These are phyloP conservation scores for Coemansia sp. DNA, from an alignment of 192 early-diverging fungal species.

Conservation along the genomic window DNA sequence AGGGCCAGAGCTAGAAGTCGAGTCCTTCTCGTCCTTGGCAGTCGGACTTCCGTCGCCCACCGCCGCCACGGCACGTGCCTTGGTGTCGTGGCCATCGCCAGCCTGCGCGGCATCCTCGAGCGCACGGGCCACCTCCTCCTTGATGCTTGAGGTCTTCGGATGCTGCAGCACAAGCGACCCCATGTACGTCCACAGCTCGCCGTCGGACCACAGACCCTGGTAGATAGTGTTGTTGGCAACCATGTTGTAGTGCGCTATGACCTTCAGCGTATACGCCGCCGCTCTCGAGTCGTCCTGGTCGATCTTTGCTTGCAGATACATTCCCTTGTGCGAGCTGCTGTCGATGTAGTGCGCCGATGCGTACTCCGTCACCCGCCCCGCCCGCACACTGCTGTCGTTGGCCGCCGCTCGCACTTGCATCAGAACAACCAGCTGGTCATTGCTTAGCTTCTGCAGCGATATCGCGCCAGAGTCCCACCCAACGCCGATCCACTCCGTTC, in stretches of 20 bases:
- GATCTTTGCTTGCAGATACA: slow-evolving; percentile 45
- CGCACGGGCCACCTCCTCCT: slow-evolving; percentile 42
- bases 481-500: slow-evolving; percentile 51
- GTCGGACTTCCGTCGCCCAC: no score
- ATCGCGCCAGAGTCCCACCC: slow-evolving; percentile 45
- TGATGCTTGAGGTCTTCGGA: slow-evolving; percentile 36
- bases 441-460: slow-evolving; percentile 37
- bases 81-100: slow-evolving; percentile 4
- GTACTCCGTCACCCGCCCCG: slow-evolving; percentile 42
- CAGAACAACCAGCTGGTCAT: slow-evolving; percentile 32
- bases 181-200: slow-evolving; percentile 52
- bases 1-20: neutral
- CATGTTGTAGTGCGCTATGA: slow-evolving; percentile 55
- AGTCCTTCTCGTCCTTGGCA: no score
- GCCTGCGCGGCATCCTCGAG: slow-evolving; percentile 35
- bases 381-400: slow-evolving; percentile 33
- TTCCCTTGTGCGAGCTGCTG: slow-evolving; percentile 16
- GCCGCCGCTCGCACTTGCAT: slow-evolving; percentile 36
- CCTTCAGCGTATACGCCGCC: slow-evolving; percentile 32
- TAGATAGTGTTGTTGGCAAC: slow-evolving; percentile 54
- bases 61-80: slow-evolving; percentile 2
- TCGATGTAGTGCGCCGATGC: slow-evolving; percentile 46
- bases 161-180: slow-evolving; percentile 53
- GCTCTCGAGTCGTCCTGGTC: slow-evolving; percentile 23
- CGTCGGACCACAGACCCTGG: slow-evolving; percentile 54